Conservation (phyloP, 2,329 filamentous ascomycete species). For the Thielaviopsis punctulata region DNA sequence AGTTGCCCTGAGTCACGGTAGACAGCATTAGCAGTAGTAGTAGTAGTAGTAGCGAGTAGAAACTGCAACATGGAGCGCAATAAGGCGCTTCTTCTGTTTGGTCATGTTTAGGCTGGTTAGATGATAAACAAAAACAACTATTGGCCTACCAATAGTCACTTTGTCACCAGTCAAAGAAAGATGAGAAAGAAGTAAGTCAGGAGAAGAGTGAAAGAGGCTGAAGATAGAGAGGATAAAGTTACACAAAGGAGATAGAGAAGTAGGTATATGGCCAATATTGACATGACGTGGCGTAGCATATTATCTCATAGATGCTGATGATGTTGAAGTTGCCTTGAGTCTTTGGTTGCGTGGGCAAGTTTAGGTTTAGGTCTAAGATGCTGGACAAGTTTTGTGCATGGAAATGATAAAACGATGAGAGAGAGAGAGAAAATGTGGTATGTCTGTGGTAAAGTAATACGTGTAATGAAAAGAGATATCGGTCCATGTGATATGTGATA, state of each 20-base stretch:
- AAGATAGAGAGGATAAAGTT: neutral
- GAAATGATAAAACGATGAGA: neutral
- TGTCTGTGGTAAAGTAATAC: neutral
- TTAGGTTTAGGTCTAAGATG: neutral
- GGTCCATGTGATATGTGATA: neutral
- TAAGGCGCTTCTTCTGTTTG: neutral
- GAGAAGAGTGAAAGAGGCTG: neutral
- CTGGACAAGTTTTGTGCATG: neutral
- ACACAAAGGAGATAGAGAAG: too few species aligned
- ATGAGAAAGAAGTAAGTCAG: neutral
- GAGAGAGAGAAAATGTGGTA: neutral
- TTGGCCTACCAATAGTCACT: neutral
- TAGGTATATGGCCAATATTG: too few species aligned
- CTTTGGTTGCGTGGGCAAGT: neutral
- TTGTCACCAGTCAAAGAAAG: neutral
- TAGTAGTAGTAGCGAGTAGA: too few species aligned
- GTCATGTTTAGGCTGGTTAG: constrained; percentile 9
- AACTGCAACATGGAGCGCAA: neutral
- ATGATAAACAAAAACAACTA: constrained; percentile 12
- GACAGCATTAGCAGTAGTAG: too few species aligned
- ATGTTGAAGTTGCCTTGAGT: neutral
- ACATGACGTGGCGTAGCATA: neutral
- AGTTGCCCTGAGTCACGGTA: too few species aligned
- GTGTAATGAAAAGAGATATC: constrained; percentile 1
- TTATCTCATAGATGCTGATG: neutral